Percentiles rank a stretch among this genome's conserved stretches.
Evolutionary conservation across 2,329 filamentous ascomycete genomes (phyloP).

Genomic region (Clarireedia monteithiana): DNA sequence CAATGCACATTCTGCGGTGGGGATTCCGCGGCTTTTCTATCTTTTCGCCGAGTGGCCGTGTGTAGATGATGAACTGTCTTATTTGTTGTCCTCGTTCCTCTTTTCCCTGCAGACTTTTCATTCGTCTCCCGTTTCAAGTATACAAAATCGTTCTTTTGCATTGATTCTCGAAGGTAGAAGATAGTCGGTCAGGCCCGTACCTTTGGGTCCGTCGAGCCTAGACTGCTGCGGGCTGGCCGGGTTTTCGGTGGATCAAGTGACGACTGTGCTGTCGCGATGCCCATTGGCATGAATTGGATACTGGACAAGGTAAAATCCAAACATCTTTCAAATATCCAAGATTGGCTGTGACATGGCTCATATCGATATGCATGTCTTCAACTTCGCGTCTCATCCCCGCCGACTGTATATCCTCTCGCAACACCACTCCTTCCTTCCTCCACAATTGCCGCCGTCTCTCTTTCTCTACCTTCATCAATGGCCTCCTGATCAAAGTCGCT

Average conservation of each 20-base stretch:
- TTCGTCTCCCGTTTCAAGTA: background rate
- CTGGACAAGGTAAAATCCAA: too few relatives aligned
- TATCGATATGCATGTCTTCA: constrained; percentile 8
- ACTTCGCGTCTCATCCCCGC: constrained; percentile 38
- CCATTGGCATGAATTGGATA: background rate
- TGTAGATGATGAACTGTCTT: background rate
- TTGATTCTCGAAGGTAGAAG: background rate
- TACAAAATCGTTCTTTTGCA: too few relatives aligned
- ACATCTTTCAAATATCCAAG: too few relatives aligned
- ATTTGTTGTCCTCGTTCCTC: constrained; percentile 1
- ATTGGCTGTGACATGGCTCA: too few relatives aligned
- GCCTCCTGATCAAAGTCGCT: constrained; percentile 70
- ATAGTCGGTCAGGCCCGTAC: background rate
- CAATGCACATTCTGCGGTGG: background rate
- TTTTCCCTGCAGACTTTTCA: background rate
- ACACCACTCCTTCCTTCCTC: constrained; percentile 85
- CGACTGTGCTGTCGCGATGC: too few relatives aligned
- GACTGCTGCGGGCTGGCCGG: background rate
- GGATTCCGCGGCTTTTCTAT: background rate
- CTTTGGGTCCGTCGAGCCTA: background rate
- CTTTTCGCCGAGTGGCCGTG: constrained; percentile 7
- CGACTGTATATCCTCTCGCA: constrained; percentile 79
- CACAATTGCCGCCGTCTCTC: constrained; percentile 50
- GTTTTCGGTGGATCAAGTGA: background rate
- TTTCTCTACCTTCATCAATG: constrained; percentile 37